A percentile compares a stretch with the other conserved stretches of the same genome.
phyloP scores from a whole-genome alignment of 352 stramenopile species.

The Phytophthora tentaculata region DNA sequence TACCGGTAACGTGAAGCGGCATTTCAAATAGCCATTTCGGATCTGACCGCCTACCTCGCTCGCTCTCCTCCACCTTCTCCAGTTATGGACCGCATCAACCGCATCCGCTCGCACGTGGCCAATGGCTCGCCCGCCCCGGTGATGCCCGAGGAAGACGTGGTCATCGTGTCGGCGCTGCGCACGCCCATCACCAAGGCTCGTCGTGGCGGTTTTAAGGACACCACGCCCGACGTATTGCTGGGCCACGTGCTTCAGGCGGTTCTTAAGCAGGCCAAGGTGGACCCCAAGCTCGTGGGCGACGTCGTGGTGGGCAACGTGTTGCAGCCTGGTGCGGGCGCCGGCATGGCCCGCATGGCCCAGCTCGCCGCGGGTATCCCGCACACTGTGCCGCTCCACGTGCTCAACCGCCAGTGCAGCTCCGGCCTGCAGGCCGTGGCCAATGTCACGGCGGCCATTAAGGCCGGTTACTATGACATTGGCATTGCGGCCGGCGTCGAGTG shows the following conservation, averaged over 20 bases:
- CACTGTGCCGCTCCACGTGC: constrained; percentile 69
- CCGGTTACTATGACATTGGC: constrained; percentile 86
- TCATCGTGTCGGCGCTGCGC: constrained; percentile 84
- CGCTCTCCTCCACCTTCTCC: not conserved
- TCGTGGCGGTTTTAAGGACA: constrained; percentile 92
- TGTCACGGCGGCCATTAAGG: constrained; percentile 78
- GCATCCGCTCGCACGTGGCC: constrained; percentile 74
- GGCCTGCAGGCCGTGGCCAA: constrained; percentile 87
- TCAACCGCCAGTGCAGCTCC: constrained; percentile 91
- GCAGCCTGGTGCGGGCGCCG: constrained; percentile 75
- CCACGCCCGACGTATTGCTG: constrained; percentile 90
- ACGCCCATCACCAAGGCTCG: constrained; percentile 90
- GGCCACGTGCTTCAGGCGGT: constrained; percentile 84
- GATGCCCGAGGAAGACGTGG: constrained; percentile 73
- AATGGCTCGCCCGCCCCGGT: constrained; percentile 28
- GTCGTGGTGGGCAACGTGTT: constrained; percentile 89
- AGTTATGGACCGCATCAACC: constrained; percentile 78
- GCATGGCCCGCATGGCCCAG: constrained; percentile 84
- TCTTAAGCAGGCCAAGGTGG: constrained; percentile 83
- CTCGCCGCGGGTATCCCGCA: constrained; percentile 81
- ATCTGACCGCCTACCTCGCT: constrained; percentile 20
- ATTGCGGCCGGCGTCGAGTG: constrained; percentile 88
- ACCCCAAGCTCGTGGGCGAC: constrained; percentile 78
- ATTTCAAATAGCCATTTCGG: constrained; percentile 11
- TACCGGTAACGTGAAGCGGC: constrained; percentile 1